Conservation (phyloP, 352 stramenopile species). For the Globisporangium spinosum region DNA sequence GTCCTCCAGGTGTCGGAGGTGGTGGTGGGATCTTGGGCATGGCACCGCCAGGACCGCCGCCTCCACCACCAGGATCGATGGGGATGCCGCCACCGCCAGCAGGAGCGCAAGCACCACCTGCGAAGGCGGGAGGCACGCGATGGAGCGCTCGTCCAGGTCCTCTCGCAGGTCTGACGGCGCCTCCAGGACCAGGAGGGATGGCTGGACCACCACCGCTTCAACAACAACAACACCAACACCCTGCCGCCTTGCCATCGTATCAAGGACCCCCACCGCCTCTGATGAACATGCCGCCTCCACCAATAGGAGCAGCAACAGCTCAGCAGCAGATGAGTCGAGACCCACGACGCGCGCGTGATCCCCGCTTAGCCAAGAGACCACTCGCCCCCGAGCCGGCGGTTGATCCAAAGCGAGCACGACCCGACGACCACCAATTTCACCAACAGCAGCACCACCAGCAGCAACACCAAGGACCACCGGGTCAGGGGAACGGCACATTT, state of each 20-base stretch:
- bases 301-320: constrained; percentile 21
- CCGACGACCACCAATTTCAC: constrained; percentile 20
- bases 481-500: constrained; percentile 32
- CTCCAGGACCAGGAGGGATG: constrained; percentile 3
- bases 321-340: constrained; percentile 39
- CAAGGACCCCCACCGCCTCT: constrained; percentile 21
- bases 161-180: constrained; percentile 23
- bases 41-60: constrained; percentile 24
- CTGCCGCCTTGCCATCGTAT: neutral
- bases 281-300: constrained; percentile 25
- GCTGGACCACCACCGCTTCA: neutral
- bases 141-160: constrained; percentile 69
- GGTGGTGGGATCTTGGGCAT: constrained; percentile 19
- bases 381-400: constrained; percentile 3
- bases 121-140: constrained; percentile 49
- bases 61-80: constrained; percentile 37
- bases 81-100: constrained; percentile 36
- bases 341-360: constrained; percentile 50
- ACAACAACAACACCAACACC: constrained; percentile 7
- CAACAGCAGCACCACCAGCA: constrained; percentile 7
- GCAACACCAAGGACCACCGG: neutral
- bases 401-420: constrained; percentile 6
- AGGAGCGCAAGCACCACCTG: constrained; percentile 20
- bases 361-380: constrained; percentile 37
- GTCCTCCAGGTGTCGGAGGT: constrained; percentile 4